These are phyloP conservation scores for Colletotrichum tropicicola DNA, from an alignment of 2,329 filamentous ascomycete species.

Conservation along the genomic window DNA sequence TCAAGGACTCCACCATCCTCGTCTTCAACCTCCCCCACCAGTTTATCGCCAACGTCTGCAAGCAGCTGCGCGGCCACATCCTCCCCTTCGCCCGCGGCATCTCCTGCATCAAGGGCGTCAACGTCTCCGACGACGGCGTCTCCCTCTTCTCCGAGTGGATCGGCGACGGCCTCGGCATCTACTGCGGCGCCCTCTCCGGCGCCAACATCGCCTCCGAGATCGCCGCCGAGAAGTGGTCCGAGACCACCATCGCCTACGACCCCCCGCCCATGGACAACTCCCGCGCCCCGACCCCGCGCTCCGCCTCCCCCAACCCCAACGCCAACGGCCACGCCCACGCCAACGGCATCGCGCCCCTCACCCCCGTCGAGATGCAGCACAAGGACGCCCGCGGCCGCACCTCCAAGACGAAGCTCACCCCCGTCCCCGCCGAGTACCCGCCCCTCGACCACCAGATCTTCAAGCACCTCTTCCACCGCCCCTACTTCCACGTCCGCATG, in stretches of 20 bases:
- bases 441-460: conserved; percentile 86
- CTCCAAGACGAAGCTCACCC: conserved; percentile 75
- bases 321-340: conserved; percentile 57
- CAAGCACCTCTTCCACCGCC: conserved; percentile 89
- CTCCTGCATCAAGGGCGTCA: conserved; percentile 97
- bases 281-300: conserved; percentile 70
- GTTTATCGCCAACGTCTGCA: conserved; percentile 89
- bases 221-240: conserved; percentile 93
- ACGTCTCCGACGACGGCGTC: conserved; percentile 87
- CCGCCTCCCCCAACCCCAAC: conserved; percentile 58
- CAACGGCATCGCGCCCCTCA: conserved; percentile 42
- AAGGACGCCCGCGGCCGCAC: conserved; percentile 74
- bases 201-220: conserved; percentile 98
- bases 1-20: conserved; percentile 85
- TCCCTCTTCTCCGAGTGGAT: conserved; percentile 96
- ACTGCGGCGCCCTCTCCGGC: conserved; percentile 93
- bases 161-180: conserved; percentile 89
- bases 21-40: conserved; percentile 98
- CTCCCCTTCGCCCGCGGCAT: conserved; percentile 92
- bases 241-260: conserved; percentile 96
- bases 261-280: conserved; percentile 86
- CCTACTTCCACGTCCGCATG: conserved; percentile 97
- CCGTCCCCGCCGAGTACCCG: conserved; percentile 84
- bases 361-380: conserved; percentile 66
- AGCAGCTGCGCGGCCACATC: conserved; percentile 86